Conservation (phyloP, 768 basidiomycete species). For the Rhizopogon sp. region DNA sequence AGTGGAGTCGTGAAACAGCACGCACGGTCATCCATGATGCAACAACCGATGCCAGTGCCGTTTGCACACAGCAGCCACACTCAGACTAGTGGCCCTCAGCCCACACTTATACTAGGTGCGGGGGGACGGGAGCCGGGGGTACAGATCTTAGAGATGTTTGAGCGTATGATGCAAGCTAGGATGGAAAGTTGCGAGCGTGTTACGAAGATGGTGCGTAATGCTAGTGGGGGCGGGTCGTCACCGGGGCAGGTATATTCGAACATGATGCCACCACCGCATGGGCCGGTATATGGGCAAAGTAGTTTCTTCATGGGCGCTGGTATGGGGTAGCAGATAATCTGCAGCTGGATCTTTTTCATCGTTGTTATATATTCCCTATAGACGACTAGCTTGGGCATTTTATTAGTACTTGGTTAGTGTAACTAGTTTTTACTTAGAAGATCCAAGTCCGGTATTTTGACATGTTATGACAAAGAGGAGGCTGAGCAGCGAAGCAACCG, state of each 20-base stretch:
- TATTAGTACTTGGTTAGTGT: too few species aligned
- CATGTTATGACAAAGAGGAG: too few species aligned
- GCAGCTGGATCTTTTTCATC: too few species aligned
- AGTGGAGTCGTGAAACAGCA: constrained; percentile 26
- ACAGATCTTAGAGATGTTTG: constrained; percentile 61
- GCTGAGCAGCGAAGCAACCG: too few species aligned
- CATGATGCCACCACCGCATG: neutral
- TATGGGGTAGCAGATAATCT: neutral
- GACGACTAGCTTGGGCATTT: too few species aligned
- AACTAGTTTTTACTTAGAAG: too few species aligned
- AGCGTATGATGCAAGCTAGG: constrained; percentile 66
- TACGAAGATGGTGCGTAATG: constrained; percentile 49
- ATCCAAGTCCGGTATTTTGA: too few species aligned
- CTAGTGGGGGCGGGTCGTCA: constrained; percentile 23
- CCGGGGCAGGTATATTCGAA: neutral
- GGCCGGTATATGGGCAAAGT: neutral
- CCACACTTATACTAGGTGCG: constrained; percentile 20
- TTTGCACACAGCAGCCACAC: constrained; percentile 4
- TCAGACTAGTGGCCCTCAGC: neutral
- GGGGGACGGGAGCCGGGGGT: constrained; percentile 36
- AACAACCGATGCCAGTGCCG: constrained; percentile 22
- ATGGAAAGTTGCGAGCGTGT: constrained; percentile 74
- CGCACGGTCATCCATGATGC: constrained; percentile 26
- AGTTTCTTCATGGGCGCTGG: neutral
- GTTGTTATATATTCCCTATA: too few species aligned